Percentiles rank a stretch among this genome's conserved stretches.
These are phyloP conservation scores for Nemophila menziesii DNA, from an alignment of 257 asterid genomes.

Conservation along the genomic window DNA sequence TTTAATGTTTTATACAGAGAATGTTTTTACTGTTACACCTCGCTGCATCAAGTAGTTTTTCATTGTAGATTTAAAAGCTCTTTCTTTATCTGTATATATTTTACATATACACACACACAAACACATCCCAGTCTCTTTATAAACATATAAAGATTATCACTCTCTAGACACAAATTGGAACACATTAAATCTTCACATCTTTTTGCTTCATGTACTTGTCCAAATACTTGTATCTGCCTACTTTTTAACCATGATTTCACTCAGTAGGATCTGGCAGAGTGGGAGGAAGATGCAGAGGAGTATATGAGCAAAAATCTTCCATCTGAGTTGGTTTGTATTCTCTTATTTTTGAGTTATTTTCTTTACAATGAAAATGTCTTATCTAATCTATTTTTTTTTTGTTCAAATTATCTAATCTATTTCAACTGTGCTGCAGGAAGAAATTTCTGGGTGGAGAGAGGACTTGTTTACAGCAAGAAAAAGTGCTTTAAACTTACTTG, in stretches of 20 bases:
- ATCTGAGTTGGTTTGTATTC: constrained; percentile 26
- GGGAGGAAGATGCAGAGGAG: constrained; percentile 40
- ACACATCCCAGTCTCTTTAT: neutral
- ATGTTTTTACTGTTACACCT: neutral
- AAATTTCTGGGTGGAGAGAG: constrained; percentile 32
- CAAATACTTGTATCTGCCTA: neutral
- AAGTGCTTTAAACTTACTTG: constrained; percentile 37
- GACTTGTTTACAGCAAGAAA: constrained; percentile 37
- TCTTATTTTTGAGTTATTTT: constrained; percentile 3
- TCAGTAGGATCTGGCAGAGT: constrained; percentile 24
- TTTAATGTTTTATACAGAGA: neutral
- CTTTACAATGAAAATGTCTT: neutral
- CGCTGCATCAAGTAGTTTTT: neutral
- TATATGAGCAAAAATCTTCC: constrained; percentile 36
- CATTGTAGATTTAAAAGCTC: neutral
- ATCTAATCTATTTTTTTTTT: too few relatives aligned
- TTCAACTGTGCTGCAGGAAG: constrained; percentile 18
- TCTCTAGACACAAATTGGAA: neutral
- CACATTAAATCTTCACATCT: neutral
- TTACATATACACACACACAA: neutral
- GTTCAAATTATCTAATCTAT: too few relatives aligned
- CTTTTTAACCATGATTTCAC: neutral
- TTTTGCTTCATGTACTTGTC: neutral
- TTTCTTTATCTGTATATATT: constrained; percentile 1
- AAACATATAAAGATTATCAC: too few relatives aligned